phyloP scores from a whole-genome alignment of 2,329 filamentous ascomycete genomes.

The Didymella glomerata region DNA sequence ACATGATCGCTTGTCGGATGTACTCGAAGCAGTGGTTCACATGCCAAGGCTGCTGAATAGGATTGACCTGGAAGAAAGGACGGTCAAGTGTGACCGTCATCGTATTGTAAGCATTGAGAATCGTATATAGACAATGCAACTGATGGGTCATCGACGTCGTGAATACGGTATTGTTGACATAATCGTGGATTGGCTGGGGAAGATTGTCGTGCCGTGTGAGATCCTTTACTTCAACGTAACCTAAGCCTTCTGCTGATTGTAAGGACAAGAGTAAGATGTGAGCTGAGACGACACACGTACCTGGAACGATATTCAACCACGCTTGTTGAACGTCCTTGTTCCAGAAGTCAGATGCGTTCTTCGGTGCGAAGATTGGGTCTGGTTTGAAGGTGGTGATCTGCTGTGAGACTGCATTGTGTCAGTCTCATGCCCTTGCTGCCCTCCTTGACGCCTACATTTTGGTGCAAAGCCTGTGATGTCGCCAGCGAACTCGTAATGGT shows the following conservation, averaged over 20 bases:
- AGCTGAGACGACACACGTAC: constrained; percentile 20
- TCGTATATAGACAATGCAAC: constrained; percentile 47
- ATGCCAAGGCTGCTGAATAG: constrained; percentile 46
- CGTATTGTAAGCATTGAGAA: constrained; percentile 45
- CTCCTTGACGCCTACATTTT: constrained; percentile 27
- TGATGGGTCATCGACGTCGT: constrained; percentile 48
- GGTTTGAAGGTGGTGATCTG: constrained; percentile 43
- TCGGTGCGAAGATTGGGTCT: constrained; percentile 37
- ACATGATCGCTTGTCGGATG: constrained; percentile 47
- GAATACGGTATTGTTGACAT: constrained; percentile 40
- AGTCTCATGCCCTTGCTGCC: neutral
- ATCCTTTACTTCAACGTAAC: constrained; percentile 42
- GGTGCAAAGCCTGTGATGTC: constrained; percentile 47
- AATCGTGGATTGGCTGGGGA: constrained; percentile 45
- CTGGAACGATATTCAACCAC: constrained; percentile 46
- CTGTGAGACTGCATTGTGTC: constrained; percentile 36
- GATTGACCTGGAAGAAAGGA: constrained; percentile 16
- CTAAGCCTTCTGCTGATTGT: constrained; percentile 38
- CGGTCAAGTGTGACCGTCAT: constrained; percentile 29
- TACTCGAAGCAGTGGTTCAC: constrained; percentile 50
- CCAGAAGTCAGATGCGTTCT: constrained; percentile 44
- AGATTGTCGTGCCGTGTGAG: constrained; percentile 37
- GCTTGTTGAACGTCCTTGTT: constrained; percentile 40
- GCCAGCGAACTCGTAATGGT: constrained; percentile 38
- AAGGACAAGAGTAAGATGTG: constrained; percentile 2